Conservation (phyloP, 257 asterid genomes). For the Nicotiana undulata region DNA sequence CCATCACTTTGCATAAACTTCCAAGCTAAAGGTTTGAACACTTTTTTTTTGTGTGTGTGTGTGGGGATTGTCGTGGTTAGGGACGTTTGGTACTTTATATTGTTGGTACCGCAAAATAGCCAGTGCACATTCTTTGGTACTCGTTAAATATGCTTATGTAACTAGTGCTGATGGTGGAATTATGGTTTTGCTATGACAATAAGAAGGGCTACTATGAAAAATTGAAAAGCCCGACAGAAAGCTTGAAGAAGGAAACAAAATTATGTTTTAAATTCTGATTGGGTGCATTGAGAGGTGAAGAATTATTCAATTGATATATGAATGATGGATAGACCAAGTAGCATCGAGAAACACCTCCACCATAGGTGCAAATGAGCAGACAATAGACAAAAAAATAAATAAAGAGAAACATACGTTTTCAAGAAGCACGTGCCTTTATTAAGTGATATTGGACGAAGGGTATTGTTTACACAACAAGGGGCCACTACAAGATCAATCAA, state of each 20-base stretch:
- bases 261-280: not conserved
- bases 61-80: too few species aligned
- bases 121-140: not conserved
- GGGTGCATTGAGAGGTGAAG: not conserved
- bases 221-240: not conserved
- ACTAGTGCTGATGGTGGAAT: not conserved
- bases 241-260: not conserved
- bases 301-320: not conserved
- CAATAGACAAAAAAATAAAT: slow-evolving; percentile 14
- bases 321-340: not conserved
- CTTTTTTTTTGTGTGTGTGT: too few species aligned
- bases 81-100: not conserved
- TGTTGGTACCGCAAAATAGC: not conserved
- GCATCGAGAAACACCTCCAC: slow-evolving; percentile 1
- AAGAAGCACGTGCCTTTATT: slow-evolving; percentile 15
- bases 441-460: not conserved
- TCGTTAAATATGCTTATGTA: not conserved
- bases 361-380: slow-evolving; percentile 18
- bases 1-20: not conserved
- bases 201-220: not conserved
- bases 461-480: not conserved
- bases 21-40: not conserved
- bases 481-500: not conserved
- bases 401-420: slow-evolving; percentile 7
- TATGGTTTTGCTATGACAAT: not conserved